Percentiles rank a stretch among this genome's conserved stretches.
Evolutionary conservation across 805 yeast species (phyloP).

Genomic region (Blastobotrys terrestris): DNA sequence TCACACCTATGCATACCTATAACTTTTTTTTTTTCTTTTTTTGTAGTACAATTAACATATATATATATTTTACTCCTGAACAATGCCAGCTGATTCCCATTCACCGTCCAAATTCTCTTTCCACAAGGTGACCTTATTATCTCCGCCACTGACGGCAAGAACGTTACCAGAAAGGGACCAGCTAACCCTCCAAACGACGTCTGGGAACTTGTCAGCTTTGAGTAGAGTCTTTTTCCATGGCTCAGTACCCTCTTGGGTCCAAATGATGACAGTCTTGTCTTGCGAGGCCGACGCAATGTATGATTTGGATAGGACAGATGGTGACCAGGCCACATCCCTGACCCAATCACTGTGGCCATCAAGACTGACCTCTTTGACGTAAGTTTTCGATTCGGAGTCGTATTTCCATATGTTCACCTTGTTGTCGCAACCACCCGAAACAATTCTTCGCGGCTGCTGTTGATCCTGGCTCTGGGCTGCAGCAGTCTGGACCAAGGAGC

Average conservation of each 20-base stretch:
- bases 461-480: constrained; percentile 11
- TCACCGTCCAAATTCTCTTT: constrained; percentile 86
- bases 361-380: constrained; percentile 66
- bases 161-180: constrained; percentile 97
- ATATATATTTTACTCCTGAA: constrained; percentile 53
- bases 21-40: background rate
- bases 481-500: constrained; percentile 28
- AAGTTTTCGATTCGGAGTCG: constrained; percentile 49
- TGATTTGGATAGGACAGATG: constrained; percentile 76
- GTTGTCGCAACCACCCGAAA: constrained; percentile 93
- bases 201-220: constrained; percentile 80
- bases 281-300: constrained; percentile 96
- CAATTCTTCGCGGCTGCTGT: constrained; percentile 55
- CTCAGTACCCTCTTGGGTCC: constrained; percentile 74
- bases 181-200: constrained; percentile 96
- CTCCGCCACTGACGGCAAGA: constrained; percentile 93
- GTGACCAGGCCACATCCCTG: constrained; percentile 98
- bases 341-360: constrained; percentile 98
- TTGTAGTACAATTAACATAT: background rate
- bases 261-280: constrained; percentile 87
- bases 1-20: background rate
- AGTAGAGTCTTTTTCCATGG: constrained; percentile 79
- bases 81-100: constrained; percentile 98
- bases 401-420: constrained; percentile 85
- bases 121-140: constrained; percentile 93